phyloP scores from a whole-genome alignment of 108 stramenopile species.

The Cyclotella kingstonii region DNA sequence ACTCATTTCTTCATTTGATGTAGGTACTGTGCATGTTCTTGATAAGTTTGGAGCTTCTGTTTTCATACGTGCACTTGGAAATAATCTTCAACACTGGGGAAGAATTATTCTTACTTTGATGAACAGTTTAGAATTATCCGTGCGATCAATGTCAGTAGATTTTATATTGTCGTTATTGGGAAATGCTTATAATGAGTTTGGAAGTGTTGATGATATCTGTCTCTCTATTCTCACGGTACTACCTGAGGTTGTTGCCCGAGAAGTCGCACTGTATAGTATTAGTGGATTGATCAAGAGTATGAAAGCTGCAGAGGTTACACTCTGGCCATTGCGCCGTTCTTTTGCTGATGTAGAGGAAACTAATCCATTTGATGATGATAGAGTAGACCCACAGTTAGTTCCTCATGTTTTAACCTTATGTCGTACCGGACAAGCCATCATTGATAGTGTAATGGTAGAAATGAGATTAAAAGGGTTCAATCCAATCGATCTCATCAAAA shows the following conservation, averaged over 20 bases:
- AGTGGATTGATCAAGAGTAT: slow-evolving; percentile 50
- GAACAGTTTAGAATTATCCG: slow-evolving; percentile 82
- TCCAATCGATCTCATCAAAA: slow-evolving; percentile 22
- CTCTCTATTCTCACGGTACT: slow-evolving; percentile 64
- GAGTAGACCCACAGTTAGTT: slow-evolving; percentile 77
- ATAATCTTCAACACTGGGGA: slow-evolving; percentile 76
- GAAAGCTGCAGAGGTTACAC: slow-evolving; percentile 58
- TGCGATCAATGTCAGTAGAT: slow-evolving; percentile 86
- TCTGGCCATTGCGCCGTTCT: slow-evolving; percentile 84
- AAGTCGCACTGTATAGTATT: slow-evolving; percentile 74
- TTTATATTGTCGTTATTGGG: slow-evolving; percentile 80
- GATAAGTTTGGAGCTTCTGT: slow-evolving; percentile 74
- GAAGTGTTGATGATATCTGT: slow-evolving; percentile 64
- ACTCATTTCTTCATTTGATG: background rate
- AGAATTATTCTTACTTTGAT: slow-evolving; percentile 72
- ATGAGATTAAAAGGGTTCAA: slow-evolving; percentile 53
- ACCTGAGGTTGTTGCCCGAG: slow-evolving; percentile 81
- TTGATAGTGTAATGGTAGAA: slow-evolving; percentile 86
- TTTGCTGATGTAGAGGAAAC: slow-evolving; percentile 85
- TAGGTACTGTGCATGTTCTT: slow-evolving; percentile 63
- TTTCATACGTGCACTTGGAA: slow-evolving; percentile 60
- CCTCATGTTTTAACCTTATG: slow-evolving; percentile 66
- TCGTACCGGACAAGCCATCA: slow-evolving; percentile 77
- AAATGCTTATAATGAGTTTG: slow-evolving; percentile 52
- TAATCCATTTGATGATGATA: slow-evolving; percentile 79